Base-by-base conservation (phyloP, 176 grass and related monocot genomes). In the Chrysopogon serrulatus region DNA sequence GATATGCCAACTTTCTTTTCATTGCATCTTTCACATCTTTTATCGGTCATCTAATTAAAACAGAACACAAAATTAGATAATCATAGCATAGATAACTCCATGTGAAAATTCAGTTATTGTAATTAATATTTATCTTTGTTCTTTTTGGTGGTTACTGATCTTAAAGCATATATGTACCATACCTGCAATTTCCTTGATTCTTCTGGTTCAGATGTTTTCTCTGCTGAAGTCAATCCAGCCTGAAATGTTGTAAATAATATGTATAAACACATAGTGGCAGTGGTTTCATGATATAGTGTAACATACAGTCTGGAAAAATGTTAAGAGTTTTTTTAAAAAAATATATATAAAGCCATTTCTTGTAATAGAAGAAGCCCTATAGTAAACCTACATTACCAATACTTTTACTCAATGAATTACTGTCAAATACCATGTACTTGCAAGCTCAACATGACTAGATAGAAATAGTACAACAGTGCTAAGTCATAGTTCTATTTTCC, bases 1-100 rank as follows among this genome's bases (percentile, higher is more conserved):
- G 83, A 90, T 76, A 99, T 90, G 24, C 86, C 89, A 44, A 99
- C 93, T 79, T 90, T 92, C 85, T 94, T 99, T 83, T 99, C 91
- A 11, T 71, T 34, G 66, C 96, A 99, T 90, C 82, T 86, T 67
- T 67, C 73, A 80, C 96, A 99, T 81, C 96, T 86, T 62, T 80
- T 82, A 63, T 94, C 96, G n/a, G 93, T 99, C 96, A 96, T 99
- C 96, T 99, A 89, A 68, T 85, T 72, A 86, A 71, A 85, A 87
- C 17, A 68, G 69, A 72, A 26, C 36, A 10, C 18, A 51, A 87
- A 68, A 21, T 65, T 77, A 79, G 88, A 86, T 3, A 59, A 78
- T 54, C 17, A 11, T 8, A 35, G 62, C 6, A 16, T 72, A 67
- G 57, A 82, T 8, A 77, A 35, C 17, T 72, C 23, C 67, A 78